Percentiles rank a stretch among this genome's conserved stretches.
Evolutionary conservation across 768 basidiomycete species (phyloP).

Genomic region (Dictyophora rubrovolvata): DNA sequence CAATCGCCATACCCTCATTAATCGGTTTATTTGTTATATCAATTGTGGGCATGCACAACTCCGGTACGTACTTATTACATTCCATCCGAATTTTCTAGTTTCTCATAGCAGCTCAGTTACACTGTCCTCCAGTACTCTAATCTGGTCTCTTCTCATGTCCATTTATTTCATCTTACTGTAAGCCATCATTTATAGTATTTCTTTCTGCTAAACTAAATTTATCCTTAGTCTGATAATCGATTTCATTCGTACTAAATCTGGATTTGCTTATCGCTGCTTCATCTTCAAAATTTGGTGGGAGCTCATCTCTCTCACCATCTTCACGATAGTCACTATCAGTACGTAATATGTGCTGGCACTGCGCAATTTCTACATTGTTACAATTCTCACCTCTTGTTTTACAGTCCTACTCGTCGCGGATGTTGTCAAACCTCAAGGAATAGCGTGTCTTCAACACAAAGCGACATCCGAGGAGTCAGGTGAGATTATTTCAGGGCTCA

Average conservation of each 20-base stretch:
- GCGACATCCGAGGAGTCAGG: not conserved
- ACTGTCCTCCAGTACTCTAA: no score
- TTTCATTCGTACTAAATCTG: not conserved
- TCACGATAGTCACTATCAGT: not conserved
- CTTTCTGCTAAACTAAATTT: no score
- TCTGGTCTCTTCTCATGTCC: not conserved
- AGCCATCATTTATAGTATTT: no score
- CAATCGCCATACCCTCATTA: not conserved
- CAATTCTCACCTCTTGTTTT: not conserved
- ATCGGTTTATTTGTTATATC: not conserved
- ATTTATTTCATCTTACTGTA: not conserved
- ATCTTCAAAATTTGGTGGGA: slow-evolving; percentile 8
- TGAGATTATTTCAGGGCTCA: not conserved
- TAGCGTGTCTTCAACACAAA: not conserved
- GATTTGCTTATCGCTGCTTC: not conserved
- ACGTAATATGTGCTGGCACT: not conserved
- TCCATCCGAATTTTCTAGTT: not conserved
- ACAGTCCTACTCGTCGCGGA: no score
- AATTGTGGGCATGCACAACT: not conserved
- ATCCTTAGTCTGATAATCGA: not conserved
- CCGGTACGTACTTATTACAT: not conserved
- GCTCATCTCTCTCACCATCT: not conserved
- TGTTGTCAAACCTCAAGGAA: not conserved
- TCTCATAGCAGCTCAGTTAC: no score
- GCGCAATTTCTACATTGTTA: not conserved